phyloP scores from a whole-genome alignment of 1,139 yeast genomes.

The Zhuliangozyma blackwelliae region DNA sequence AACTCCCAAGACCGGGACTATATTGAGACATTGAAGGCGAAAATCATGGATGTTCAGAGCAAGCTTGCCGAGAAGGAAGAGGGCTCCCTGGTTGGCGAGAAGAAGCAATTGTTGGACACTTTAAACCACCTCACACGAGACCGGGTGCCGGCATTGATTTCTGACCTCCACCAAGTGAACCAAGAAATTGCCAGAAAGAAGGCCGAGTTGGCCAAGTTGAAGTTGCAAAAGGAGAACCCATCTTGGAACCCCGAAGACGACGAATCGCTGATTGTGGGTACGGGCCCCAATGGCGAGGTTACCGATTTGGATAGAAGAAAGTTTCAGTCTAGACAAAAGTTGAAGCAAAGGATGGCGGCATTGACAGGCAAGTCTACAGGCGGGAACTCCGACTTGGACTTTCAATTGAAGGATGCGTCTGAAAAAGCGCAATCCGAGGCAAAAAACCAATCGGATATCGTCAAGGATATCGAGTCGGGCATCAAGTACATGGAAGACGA shows the following conservation, averaged over 20 bases:
- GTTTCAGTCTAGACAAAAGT: conserved; percentile 70
- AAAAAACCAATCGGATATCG: conserved; percentile 50
- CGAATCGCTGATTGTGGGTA: conserved; percentile 58
- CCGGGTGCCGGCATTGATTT: conserved; percentile 64
- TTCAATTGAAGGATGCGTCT: conserved; percentile 51
- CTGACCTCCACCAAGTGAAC: conserved; percentile 59
- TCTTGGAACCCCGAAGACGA: conserved; percentile 44
- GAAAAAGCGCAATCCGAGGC: conserved; percentile 54
- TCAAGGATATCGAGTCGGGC: conserved; percentile 70
- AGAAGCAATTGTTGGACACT: conserved; percentile 42
- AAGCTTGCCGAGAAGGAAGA: conserved; percentile 31
- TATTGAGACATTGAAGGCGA: conserved; percentile 60
- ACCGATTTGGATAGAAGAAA: conserved; percentile 79
- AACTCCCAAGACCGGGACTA: not conserved
- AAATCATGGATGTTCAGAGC: conserved; percentile 54
- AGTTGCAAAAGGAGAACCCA: conserved; percentile 62
- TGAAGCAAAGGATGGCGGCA: conserved; percentile 86
- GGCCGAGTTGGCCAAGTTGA: conserved; percentile 55
- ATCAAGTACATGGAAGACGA: conserved; percentile 69
- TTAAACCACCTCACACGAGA: conserved; percentile 56
- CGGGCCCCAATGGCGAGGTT: conserved; percentile 80
- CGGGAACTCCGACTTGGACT: conserved; percentile 46
- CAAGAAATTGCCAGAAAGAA: conserved; percentile 65
- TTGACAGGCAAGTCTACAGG: conserved; percentile 65
- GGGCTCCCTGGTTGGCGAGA: conserved; percentile 34